Conservation (phyloP, 176 grass and related monocot species). For the Oryza nivara region DNA sequence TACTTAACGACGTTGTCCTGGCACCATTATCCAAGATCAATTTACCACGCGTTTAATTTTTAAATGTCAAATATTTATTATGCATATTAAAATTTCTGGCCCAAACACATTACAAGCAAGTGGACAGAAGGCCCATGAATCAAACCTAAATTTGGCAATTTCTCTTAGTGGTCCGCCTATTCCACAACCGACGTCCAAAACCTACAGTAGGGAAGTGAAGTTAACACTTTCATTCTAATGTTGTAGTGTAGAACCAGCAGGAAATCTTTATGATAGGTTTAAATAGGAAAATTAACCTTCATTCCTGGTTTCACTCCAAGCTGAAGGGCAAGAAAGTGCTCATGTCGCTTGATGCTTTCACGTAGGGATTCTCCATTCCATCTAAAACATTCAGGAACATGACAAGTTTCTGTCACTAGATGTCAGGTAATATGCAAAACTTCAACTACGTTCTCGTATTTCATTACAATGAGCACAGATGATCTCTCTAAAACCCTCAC, state of each 20-base stretch:
- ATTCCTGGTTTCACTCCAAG: slow-evolving; percentile 84
- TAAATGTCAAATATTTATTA: slow-evolving; percentile 3
- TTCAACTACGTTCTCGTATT: neutral
- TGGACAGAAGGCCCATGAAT: neutral
- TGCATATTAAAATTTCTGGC: slow-evolving; percentile 1
- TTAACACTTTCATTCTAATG: slow-evolving; percentile 8
- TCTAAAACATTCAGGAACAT: slow-evolving; percentile 49
- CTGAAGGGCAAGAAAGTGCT: slow-evolving; percentile 95
- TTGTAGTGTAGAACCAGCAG: neutral
- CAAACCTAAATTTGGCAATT: slow-evolving; percentile 94
- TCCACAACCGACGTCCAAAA: slow-evolving; percentile 93
- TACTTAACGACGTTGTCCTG: neutral
- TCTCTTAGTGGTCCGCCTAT: slow-evolving; percentile 93
- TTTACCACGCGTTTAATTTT: neutral
- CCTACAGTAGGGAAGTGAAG: slow-evolving; percentile 51
- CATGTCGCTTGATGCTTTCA: slow-evolving; percentile 94
- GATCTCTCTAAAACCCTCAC: slow-evolving; percentile 39
- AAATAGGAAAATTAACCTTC: slow-evolving; percentile 59
- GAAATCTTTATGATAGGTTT: neutral
- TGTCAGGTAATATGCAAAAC: neutral
- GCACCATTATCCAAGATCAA: neutral
- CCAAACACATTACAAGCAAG: neutral
- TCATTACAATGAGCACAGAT: neutral
- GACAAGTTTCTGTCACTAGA: slow-evolving; percentile 2
- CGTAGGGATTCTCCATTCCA: slow-evolving; percentile 90